Evolutionary conservation across 371 early-diverging fungal genomes (phyloP).

Genomic region (Amoeboaphelidium protococcarum): DNA sequence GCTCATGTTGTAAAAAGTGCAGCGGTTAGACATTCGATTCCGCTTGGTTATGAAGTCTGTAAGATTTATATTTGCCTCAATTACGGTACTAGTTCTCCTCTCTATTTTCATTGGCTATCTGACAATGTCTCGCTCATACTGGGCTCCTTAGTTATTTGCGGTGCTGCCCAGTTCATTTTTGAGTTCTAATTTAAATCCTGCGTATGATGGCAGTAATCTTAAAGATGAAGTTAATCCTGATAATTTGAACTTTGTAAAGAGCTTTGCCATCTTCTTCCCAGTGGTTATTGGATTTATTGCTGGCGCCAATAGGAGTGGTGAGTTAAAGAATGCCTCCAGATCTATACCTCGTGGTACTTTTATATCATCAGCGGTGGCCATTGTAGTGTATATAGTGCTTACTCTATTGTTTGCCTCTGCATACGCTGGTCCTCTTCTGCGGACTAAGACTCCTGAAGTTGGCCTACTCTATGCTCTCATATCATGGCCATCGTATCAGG

Average conservation of each 20-base stretch:
- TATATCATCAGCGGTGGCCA: conserved; percentile 4
- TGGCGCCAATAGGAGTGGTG: conserved; percentile 6
- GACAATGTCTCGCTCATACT: not conserved
- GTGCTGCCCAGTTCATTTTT: conserved; percentile 6
- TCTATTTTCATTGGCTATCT: not conserved
- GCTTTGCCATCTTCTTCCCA: conserved; percentile 12
- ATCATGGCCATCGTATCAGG: conserved; percentile 7
- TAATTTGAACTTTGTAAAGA: conserved; percentile 1
- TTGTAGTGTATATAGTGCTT: conserved; percentile 4
- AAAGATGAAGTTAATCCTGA: not conserved
- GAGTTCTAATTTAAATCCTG: conserved; percentile 1
- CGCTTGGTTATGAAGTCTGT: not conserved
- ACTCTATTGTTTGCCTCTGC: conserved; percentile 3
- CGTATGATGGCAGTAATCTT: conserved; percentile 1
- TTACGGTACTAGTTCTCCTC: not conserved
- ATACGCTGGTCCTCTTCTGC: conserved; percentile 3
- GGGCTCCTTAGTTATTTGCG: not conserved
- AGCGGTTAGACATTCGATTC: not conserved
- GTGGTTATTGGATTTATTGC: conserved; percentile 11
- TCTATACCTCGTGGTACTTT: conserved; percentile 9
- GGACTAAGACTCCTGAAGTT: not conserved
- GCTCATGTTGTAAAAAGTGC: too few species aligned
- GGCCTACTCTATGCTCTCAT: conserved; percentile 1
- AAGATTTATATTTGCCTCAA: not conserved
- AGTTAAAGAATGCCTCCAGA: conserved; percentile 5